A percentile compares a stretch with the other conserved stretches of the same genome.
Conservation (phyloP, 2,329 filamentous ascomycete genomes). For the Trichoderma sp. region DNA sequence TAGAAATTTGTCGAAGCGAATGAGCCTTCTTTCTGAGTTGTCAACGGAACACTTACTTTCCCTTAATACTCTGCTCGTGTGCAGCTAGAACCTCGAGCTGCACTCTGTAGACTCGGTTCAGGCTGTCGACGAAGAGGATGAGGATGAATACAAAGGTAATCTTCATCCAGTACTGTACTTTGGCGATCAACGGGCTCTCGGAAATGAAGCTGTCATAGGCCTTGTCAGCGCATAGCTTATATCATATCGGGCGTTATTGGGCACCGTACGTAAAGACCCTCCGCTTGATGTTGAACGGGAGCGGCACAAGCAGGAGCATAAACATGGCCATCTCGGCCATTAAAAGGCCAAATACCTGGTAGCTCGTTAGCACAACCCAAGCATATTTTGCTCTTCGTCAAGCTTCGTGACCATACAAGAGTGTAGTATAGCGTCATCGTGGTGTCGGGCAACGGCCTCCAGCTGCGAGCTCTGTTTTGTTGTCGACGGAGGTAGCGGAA, state of each 20-base stretch:
- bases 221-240: neutral
- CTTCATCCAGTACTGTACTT: constrained; percentile 96
- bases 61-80: constrained; percentile 51
- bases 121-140: constrained; percentile 95
- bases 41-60: constrained; percentile 42
- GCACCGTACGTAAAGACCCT: constrained; percentile 70
- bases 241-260: neutral
- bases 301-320: constrained; percentile 75
- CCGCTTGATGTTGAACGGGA: constrained; percentile 82
- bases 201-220: constrained; percentile 75
- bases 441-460: constrained; percentile 25
- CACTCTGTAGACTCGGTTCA: constrained; percentile 92
- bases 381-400: neutral
- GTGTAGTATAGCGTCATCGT: constrained; percentile 59
- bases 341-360: constrained; percentile 80
- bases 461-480: constrained; percentile 1
- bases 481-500: neutral
- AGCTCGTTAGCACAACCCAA: constrained; percentile 23
- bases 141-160: constrained; percentile 99
- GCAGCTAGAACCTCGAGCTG: constrained; percentile 80
- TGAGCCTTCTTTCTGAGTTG: neutral
- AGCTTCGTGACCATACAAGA: constrained; percentile 39
- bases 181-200: constrained; percentile 77
- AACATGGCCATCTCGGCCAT: constrained; percentile 81
- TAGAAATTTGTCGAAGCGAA: constrained; percentile 18